Conservation (phyloP, 345 rosid genomes). For the Xanthoceras sorbifolium region DNA sequence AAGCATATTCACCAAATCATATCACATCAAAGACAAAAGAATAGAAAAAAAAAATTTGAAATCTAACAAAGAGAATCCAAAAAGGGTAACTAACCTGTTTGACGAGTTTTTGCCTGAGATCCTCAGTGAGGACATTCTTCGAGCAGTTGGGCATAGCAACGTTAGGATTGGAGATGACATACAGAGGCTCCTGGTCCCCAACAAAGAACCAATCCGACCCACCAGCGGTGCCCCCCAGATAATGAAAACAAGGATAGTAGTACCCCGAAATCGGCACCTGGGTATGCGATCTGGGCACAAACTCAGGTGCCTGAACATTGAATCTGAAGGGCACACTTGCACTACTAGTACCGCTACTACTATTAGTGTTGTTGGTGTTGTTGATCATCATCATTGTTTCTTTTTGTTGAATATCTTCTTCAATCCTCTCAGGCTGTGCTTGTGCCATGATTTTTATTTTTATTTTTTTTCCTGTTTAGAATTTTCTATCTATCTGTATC, state of each 20-base stretch:
- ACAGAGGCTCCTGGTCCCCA: constrained; percentile 71
- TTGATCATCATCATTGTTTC: constrained; percentile 35
- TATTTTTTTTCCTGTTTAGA: not conserved
- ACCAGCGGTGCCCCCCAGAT: constrained; percentile 46
- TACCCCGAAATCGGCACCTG: constrained; percentile 60
- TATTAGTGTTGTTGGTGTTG: constrained; percentile 13
- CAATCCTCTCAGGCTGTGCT: constrained; percentile 40
- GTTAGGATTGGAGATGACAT: constrained; percentile 50
- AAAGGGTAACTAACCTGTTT: constrained; percentile 63
- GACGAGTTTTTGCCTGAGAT: constrained; percentile 78
- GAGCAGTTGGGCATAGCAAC: constrained; percentile 47
- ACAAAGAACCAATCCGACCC: constrained; percentile 81
- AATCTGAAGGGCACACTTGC: constrained; percentile 64
- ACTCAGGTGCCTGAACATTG: constrained; percentile 92
- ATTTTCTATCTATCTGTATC: not conserved
- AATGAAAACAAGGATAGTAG: constrained; percentile 68
- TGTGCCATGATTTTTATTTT: constrained; percentile 50
- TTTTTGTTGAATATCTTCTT: constrained; percentile 30
- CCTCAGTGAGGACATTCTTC: constrained; percentile 60
- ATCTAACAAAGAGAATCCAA: not conserved
- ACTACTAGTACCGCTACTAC: constrained; percentile 21
- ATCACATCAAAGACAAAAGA: not conserved
- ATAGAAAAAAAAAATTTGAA: not conserved
- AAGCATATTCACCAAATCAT: not conserved
- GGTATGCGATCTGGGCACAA: constrained; percentile 68